Conservation (phyloP, 768 basidiomycete genomes). For the Cyclocybe cylindracea region DNA sequence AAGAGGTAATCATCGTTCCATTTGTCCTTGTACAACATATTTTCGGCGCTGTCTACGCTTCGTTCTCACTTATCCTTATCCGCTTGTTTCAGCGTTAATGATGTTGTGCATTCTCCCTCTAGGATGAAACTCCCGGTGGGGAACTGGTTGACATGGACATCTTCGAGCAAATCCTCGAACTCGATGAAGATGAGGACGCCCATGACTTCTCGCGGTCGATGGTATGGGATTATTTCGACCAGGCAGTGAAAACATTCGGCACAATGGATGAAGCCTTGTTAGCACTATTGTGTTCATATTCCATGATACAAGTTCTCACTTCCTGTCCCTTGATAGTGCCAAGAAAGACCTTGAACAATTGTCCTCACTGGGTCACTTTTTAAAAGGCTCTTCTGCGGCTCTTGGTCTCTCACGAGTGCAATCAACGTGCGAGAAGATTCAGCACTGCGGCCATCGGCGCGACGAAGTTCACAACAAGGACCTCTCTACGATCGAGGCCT, state of each 20-base stretch:
- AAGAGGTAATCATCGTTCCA: slow-evolving; percentile 10
- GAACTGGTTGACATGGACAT: slow-evolving; percentile 74
- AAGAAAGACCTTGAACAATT: slow-evolving; percentile 64
- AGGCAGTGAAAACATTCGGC: slow-evolving; percentile 74
- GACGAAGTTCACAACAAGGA: slow-evolving; percentile 53
- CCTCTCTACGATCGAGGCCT: slow-evolving; percentile 49
- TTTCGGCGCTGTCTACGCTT: background rate
- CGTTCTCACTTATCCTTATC: background rate
- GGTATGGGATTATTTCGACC: slow-evolving; percentile 78
- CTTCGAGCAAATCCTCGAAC: slow-evolving; percentile 86
- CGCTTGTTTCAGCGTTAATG: background rate
- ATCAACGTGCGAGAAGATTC: slow-evolving; percentile 86
- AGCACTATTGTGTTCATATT: slow-evolving; percentile 33
- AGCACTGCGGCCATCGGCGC: slow-evolving; percentile 75
- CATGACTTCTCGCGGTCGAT: slow-evolving; percentile 79
- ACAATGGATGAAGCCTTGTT: slow-evolving; percentile 82
- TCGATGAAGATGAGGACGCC: slow-evolving; percentile 78
- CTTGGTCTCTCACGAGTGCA: slow-evolving; percentile 85
- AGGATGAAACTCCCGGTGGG: slow-evolving; percentile 10
- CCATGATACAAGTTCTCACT: slow-evolving; percentile 1
- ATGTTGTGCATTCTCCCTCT: background rate
- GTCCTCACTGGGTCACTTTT: slow-evolving; percentile 84
- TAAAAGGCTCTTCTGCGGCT: slow-evolving; percentile 96
- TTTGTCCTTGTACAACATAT: background rate
- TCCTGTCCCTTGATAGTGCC: slow-evolving; percentile 37